Conservation (phyloP, 805 yeast genomes). For the Candida nanaspora region DNA sequence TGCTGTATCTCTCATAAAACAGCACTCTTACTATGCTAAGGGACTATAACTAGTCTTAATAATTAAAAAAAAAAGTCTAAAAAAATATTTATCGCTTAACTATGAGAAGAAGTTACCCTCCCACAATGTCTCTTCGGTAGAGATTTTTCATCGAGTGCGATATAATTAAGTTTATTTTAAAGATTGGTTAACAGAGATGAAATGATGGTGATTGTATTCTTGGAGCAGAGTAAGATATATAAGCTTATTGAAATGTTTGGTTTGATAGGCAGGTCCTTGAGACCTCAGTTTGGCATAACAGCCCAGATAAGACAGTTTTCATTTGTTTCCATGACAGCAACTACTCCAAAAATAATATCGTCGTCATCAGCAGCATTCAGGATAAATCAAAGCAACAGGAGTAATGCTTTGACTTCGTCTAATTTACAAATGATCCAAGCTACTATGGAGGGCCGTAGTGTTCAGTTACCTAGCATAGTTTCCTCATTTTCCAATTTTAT, state of each 20-base stretch:
- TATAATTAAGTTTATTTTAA: too few species aligned
- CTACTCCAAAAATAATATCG: background rate
- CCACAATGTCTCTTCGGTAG: background rate
- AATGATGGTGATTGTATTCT: background rate
- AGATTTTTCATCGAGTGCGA: background rate
- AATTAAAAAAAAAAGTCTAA: background rate
- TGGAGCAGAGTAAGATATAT: too few species aligned
- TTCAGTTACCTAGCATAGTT: too few species aligned
- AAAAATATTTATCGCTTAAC: background rate
- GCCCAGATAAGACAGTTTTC: background rate
- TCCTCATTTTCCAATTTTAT: slow-evolving; percentile 10
- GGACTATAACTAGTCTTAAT: too few species aligned
- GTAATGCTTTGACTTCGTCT: slow-evolving; percentile 9
- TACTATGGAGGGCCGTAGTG: too few species aligned
- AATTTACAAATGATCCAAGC: slow-evolving; percentile 10
- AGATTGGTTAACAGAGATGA: too few species aligned
- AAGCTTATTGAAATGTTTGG: background rate
- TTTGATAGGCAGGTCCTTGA: background rate
- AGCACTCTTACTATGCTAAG: too few species aligned
- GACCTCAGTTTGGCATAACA: background rate
- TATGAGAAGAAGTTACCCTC: background rate
- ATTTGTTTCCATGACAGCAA: background rate
- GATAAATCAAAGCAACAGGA: too few species aligned
- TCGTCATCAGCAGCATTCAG: too few species aligned
- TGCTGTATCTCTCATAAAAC: too few species aligned